These are phyloP conservation scores for Tribonema minus DNA, from an alignment of 108 stramenopile genomes.

Conservation along the genomic window DNA sequence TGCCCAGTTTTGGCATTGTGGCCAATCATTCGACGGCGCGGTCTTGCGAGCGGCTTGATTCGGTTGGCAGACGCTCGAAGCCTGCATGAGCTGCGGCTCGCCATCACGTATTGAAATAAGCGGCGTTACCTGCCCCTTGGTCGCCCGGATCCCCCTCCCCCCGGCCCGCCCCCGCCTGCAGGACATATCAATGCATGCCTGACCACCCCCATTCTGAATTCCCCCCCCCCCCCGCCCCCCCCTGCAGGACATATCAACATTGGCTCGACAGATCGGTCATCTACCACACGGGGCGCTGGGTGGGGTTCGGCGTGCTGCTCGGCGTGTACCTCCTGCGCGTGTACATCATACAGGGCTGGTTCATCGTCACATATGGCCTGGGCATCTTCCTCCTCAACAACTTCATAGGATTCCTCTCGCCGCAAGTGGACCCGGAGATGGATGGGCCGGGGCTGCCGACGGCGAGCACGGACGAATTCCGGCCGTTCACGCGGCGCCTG, in stretches of 20 bases:
- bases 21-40: too few relatives aligned
- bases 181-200: too few relatives aligned
- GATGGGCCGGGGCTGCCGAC: slow-evolving; percentile 54
- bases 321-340: slow-evolving; percentile 80
- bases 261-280: slow-evolving; percentile 93
- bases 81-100: too few relatives aligned
- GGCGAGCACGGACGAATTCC: slow-evolving; percentile 25
- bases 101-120: too few relatives aligned
- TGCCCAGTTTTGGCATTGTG: too few relatives aligned
- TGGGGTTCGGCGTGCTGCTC: slow-evolving; percentile 54
- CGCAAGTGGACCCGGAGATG: slow-evolving; percentile 69
- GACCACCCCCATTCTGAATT: neutral
- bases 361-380: slow-evolving; percentile 97
- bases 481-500: slow-evolving; percentile 84
- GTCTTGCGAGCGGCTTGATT: too few relatives aligned
- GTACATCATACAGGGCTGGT: slow-evolving; percentile 91
- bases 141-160: too few relatives aligned
- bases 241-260: slow-evolving; percentile 71
- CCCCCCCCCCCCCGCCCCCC: neutral
- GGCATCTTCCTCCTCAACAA: slow-evolving; percentile 98
- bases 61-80: too few relatives aligned
- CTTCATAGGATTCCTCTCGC: slow-evolving; percentile 95
- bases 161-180: too few relatives aligned
- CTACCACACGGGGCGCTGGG: slow-evolving; percentile 50
- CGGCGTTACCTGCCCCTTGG: too few relatives aligned